Conservation (phyloP, 148 eudicot species). For the Fagopyrum esculentum region DNA sequence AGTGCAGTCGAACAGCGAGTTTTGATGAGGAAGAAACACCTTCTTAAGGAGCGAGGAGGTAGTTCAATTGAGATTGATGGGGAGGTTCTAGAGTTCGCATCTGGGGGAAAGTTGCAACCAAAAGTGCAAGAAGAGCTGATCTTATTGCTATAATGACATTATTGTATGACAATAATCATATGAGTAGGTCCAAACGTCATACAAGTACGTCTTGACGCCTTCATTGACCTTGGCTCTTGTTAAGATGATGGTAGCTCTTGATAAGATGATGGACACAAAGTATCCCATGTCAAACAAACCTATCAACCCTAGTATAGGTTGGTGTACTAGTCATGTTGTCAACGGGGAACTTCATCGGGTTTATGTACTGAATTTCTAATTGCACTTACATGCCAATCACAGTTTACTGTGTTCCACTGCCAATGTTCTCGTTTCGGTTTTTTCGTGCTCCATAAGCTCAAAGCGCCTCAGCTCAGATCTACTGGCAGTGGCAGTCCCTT, state of each 20-base stretch:
- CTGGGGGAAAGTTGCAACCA: constrained; percentile 35
- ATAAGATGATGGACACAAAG: no score
- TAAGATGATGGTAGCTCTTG: no score
- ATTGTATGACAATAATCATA: neutral
- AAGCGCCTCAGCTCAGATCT: neutral
- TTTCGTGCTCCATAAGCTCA: neutral
- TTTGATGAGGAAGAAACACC: constrained; percentile 30
- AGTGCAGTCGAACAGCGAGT: constrained; percentile 31
- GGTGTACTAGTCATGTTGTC: no score
- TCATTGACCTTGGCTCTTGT: no score
- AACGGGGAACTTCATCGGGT: no score
- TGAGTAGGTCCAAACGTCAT: no score
- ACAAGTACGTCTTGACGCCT: no score
- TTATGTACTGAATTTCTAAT: no score
- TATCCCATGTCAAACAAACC: no score
- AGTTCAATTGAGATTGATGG: constrained; percentile 46
- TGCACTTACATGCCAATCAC: neutral
- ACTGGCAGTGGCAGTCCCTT: neutral
- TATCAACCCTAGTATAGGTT: no score
- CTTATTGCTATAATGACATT: neutral
- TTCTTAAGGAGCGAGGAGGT: constrained; percentile 38
- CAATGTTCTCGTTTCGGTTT: neutral
- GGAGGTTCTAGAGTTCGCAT: constrained; percentile 40
- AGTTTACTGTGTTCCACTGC: neutral
- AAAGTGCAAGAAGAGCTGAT: constrained; percentile 24